phyloP scores from a whole-genome alignment of 352 stramenopile genomes.

The Phytophthora fragariaefolia region DNA sequence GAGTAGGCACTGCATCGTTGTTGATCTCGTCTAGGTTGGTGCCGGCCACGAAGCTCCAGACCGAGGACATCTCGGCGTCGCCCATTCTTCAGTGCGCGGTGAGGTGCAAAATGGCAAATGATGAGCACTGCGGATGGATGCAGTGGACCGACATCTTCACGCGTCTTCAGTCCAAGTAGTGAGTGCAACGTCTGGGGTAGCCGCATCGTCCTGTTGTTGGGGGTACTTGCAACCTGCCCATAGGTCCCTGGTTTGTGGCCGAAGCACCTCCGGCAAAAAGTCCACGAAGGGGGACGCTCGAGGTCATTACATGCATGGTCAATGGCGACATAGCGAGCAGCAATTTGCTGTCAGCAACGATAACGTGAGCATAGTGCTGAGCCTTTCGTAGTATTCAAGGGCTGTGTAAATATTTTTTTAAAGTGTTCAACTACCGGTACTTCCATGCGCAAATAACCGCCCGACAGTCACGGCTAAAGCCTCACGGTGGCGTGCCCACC shows the following conservation, averaged over 20 bases:
- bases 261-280: constrained; percentile 5
- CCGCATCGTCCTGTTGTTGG: constrained; percentile 20
- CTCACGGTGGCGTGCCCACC: constrained; percentile 12
- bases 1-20: neutral
- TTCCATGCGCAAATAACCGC: too few relatives aligned
- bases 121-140: neutral
- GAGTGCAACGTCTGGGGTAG: constrained; percentile 2
- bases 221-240: neutral
- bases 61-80: constrained; percentile 10
- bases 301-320: neutral
- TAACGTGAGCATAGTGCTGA: neutral
- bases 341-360: neutral
- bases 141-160: neutral
- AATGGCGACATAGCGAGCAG: neutral
- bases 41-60: constrained; percentile 24
- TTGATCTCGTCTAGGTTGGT: constrained; percentile 13
- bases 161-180: neutral
- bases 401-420: neutral
- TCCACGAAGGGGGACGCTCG: constrained; percentile 8
- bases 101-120: constrained; percentile 16
- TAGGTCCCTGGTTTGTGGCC: neutral
- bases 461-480: constrained; percentile 6
- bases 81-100: constrained; percentile 9
- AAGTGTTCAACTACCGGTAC: neutral
- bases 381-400: neutral